Evolutionary conservation across 192 early-diverging fungal genomes (phyloP).

Genomic region (Rhizoclosmatium globosum): DNA sequence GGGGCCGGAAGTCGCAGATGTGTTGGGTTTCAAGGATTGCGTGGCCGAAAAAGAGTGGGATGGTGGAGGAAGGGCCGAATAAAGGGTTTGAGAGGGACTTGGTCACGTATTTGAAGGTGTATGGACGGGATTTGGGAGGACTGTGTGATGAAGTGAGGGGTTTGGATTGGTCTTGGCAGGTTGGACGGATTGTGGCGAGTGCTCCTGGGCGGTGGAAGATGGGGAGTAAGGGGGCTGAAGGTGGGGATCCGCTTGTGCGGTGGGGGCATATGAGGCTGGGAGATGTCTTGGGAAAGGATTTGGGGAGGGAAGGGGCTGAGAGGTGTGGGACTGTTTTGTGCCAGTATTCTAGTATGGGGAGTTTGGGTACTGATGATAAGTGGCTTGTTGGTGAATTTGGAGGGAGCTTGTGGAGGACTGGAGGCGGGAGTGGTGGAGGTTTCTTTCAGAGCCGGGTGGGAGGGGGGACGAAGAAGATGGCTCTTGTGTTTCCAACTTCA

Average conservation of each 20-base stretch:
- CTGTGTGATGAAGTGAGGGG: conserved; percentile 44
- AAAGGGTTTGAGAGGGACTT: conserved; percentile 66
- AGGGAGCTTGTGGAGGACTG: conserved; percentile 31
- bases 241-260: conserved; percentile 60
- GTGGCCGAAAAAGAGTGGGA: conserved; percentile 36
- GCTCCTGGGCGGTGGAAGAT: conserved; percentile 63
- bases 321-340: conserved; percentile 6
- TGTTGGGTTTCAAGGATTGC: conserved; percentile 59
- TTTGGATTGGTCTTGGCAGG: conserved; percentile 59
- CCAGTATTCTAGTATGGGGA: conserved; percentile 71
- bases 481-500: conserved; percentile 65
- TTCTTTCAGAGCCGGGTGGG: not conserved
- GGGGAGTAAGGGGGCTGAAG: conserved; percentile 52
- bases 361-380: conserved; percentile 58
- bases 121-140: conserved; percentile 41
- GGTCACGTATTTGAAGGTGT: conserved; percentile 57
- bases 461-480: not conserved
- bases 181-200: conserved; percentile 64
- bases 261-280: conserved; percentile 42
- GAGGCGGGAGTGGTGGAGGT: not conserved
- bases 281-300: not conserved
- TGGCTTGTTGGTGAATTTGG: conserved; percentile 69
- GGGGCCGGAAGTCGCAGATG: conserved; percentile 70
- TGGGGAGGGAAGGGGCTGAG: not conserved
- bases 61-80: conserved; percentile 17